Evolutionary conservation across 306 rosid genomes (phyloP).

Genomic region (Spatholobus suberectus): DNA sequence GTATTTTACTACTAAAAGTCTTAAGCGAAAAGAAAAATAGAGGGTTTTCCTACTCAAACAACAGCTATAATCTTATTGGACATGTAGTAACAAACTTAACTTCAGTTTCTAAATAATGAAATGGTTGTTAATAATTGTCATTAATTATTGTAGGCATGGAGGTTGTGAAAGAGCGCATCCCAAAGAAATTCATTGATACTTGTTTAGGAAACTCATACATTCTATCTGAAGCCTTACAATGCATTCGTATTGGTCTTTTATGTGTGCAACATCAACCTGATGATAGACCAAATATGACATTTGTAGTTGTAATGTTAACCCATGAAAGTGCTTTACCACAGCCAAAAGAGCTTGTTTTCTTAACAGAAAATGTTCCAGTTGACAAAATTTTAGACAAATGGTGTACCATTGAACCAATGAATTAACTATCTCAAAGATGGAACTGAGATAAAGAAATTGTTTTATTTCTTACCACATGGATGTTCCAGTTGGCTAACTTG

Average conservation of each 20-base stretch:
- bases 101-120: neutral
- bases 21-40: conserved; percentile 21
- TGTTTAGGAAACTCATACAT: neutral
- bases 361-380: neutral
- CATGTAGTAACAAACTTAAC: conserved; percentile 1
- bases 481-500: no score
- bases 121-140: neutral
- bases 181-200: conserved; percentile 21
- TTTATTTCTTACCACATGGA: neutral
- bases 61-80: neutral
- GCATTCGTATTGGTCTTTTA: conserved; percentile 23
- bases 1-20: neutral
- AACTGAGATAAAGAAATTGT: neutral
- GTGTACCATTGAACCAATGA: neutral
- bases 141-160: conserved; percentile 35
- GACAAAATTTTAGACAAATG: neutral
- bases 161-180: conserved; percentile 17
- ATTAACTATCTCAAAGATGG: neutral
- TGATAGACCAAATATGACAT: conserved; percentile 41
- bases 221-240: neutral
- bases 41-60: neutral
- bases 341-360: conserved; percentile 1
- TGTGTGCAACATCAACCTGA: conserved; percentile 28
- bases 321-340: conserved; percentile 5
- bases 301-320: conserved; percentile 26